phyloP scores from a whole-genome alignment of 768 basidiomycete genomes.

The Kwoniella heveanensis region DNA sequence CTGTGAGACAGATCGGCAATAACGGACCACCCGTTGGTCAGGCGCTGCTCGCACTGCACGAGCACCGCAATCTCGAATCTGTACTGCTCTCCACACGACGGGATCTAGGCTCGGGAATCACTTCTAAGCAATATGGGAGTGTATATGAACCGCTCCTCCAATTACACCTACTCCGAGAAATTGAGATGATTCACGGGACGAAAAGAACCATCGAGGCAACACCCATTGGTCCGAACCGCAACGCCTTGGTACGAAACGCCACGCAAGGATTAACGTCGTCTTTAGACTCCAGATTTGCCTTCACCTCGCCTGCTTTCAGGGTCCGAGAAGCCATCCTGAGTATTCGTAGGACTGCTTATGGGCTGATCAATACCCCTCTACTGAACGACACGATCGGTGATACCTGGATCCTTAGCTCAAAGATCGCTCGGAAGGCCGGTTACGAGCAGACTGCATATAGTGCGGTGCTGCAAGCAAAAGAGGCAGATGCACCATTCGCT shows the following conservation, averaged over 20 bases:
- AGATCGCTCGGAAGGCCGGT: constrained; percentile 91
- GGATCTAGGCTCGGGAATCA: constrained; percentile 75
- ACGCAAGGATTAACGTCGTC: constrained; percentile 60
- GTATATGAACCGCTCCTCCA: constrained; percentile 84
- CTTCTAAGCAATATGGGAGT: constrained; percentile 76
- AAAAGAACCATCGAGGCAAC: constrained; percentile 57
- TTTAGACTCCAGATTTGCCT: constrained; percentile 69
- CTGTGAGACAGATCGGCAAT: constrained; percentile 67
- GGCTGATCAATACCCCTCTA: constrained; percentile 37
- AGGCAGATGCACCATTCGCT: constrained; percentile 69
- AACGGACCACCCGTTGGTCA: constrained; percentile 63
- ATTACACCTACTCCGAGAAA: constrained; percentile 81
- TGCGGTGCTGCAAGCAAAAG: constrained; percentile 85
- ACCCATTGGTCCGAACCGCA: constrained; percentile 18
- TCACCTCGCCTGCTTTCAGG: constrained; percentile 82
- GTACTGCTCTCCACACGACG: constrained; percentile 62
- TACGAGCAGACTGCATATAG: constrained; percentile 97
- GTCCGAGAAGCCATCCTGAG: constrained; percentile 84
- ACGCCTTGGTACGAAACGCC: constrained; percentile 48
- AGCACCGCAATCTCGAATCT: constrained; percentile 57
- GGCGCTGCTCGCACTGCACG: constrained; percentile 76
- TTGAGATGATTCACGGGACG: constrained; percentile 62
- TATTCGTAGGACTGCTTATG: constrained; percentile 82
- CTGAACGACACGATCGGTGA: constrained; percentile 66
- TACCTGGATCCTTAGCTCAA: constrained; percentile 91